Evolutionary conservation across 202 grass and related monocot genomes (phyloP), one percentile per base, ranked within the genome.

Genomic region (Hordeum pubiflorum): DNA sequence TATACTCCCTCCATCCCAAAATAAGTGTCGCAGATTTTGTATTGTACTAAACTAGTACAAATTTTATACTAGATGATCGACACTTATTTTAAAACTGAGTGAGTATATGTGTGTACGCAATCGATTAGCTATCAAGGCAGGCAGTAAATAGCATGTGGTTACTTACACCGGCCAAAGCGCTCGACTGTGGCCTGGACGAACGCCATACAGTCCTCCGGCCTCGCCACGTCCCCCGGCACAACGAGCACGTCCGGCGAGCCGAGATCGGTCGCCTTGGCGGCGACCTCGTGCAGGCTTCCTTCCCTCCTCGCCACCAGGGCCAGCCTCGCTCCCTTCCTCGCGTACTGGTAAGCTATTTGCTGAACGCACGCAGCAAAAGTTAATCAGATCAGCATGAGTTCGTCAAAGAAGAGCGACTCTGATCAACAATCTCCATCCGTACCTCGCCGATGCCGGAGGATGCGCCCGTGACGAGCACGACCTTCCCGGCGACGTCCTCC

Each of bases 311-410:
- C 92, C 34, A 88, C 87, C 12, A 92, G 79, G 14, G 82, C 87
- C n/a, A 95, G 39, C 44, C 83, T 86, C 10, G 89, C 85, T 7
- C 89, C 82, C 77, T 81, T 88, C 79, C 39, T 88, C 10, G 92
- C 89, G 36, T 95, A 95, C 65, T 88, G 79, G 81, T 95, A 95
- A 63, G 92, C 92, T 27, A 95, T 62, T 89, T 92, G 85, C 92
- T 92, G 84, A 2, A 40, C 13, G 34, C 13, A 17, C 14, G 5
- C 5, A 50, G 54, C 9, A 54, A 27, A 27, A 34, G 12, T 39
- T 14, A 70, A 38, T 10, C 34, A 13, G 64, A 39, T 41, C 65
- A 69, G 20, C 20, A 23, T 6, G 10, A 11, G 0, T 40, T 21
- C 0, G 12, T 43, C 21, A 17, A 4, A 44, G 7, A 44, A 70